Base-by-base conservation (phyloP, 2,329 filamentous ascomycete species). In the Diaporthe citriasiana region DNA sequence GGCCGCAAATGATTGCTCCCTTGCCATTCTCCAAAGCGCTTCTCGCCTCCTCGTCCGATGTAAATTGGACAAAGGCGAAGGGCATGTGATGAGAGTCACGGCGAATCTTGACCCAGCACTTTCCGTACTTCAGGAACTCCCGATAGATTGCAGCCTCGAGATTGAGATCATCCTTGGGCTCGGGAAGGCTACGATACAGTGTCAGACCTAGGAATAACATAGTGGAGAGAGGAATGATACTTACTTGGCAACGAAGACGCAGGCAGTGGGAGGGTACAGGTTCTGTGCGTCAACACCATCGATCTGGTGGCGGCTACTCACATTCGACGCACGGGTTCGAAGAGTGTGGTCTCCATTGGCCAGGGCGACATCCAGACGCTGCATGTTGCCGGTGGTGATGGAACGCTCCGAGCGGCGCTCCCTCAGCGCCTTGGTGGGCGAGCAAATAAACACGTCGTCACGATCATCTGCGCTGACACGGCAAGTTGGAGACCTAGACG, bases 191-290 rank as follows among this genome's bases (percentile, higher is more conserved):
- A 45, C 63, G 9, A 92, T 45, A 7, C 60, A 17, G 40, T 7
- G 65, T 80, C 74, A 78, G 77, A 70, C 15, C 27, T 40, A 53
- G 19, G 33, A 51, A 27, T 45, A 17, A 38, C 30, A 12, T 17
- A 55, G 22, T 22, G 47, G 65, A 45, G n/a, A 13, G 33, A 35
- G 17, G 30, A 33, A 4, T 17, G 22, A 15, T 9, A 84, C 89
- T 84, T 85, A 92, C 91, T 93, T 93, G 42, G 91, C 91, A 50
- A 92, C 90, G 77, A 93, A 93, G 47, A 92, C 85, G 78, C 91
- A 92, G 51, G 88, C 88, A 10, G 85, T 86, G 0, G 89, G 84
- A 0, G 89, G 86, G 70, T 89, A 89, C 47, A 87, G 81, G 0
- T 82, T 82, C 78, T 91, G 89, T 4, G 88, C 86, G 77, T 90